Evolutionary conservation across 2,329 filamentous ascomycete genomes (phyloP).

Genomic region (Elsinoe necatrix): DNA sequence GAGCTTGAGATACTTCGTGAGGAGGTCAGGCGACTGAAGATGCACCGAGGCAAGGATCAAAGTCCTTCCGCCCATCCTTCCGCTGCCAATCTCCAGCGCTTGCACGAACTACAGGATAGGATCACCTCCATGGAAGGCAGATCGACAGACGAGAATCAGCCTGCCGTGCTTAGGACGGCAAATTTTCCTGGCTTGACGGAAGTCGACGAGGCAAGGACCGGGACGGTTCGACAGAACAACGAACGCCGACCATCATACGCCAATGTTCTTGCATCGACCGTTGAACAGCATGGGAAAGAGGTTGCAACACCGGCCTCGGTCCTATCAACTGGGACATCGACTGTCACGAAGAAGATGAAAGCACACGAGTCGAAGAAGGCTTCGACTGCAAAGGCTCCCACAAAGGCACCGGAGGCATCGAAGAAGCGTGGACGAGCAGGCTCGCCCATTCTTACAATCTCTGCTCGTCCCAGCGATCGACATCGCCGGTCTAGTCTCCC

Average conservation of each 20-base stretch:
- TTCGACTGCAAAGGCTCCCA: not conserved
- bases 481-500: slow-evolving; percentile 24
- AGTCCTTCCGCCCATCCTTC: not conserved
- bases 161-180: not conserved
- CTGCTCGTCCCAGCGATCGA: slow-evolving; percentile 19
- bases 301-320: not conserved
- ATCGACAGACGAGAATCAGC: not conserved
- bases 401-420: slow-evolving; percentile 19
- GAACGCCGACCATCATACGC: slow-evolving; percentile 7
- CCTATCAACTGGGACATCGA: not conserved
- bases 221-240: not conserved
- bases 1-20: slow-evolving; percentile 22
- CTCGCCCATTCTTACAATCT: slow-evolving; percentile 16
- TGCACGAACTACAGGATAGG: slow-evolving; percentile 8
- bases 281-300: not conserved
- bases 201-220: not conserved
- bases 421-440: slow-evolving; percentile 20
- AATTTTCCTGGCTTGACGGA: slow-evolving; percentile 2
- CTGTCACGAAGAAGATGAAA: not conserved
- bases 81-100: not conserved
- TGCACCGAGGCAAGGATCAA: not conserved
- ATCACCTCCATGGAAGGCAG: not conserved
- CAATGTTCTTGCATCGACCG: not conserved
- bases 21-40: slow-evolving; percentile 18
- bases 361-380: not conserved